Evolutionary conservation across 345 rosid genomes (phyloP).

Genomic region (thale cress (Arabidopsis thaliana)): TAIR10.1 NC_003070.9:8216001-8216500

Average conservation of each 20-base stretch:
- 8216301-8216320: constrained; percentile 28
- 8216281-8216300: constrained; percentile 27
- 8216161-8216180: constrained; percentile 48
- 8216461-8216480: constrained; percentile 21
- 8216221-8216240: constrained; percentile 41
- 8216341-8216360: constrained; percentile 45
- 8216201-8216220: constrained; percentile 31
- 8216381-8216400: constrained; percentile 46
- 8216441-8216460: constrained; percentile 24
- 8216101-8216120: constrained; percentile 23
- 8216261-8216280: constrained; percentile 33
- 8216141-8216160: constrained; percentile 28
- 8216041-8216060: neutral
- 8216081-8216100: neutral
- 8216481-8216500: constrained; percentile 13
- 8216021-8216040: constrained; percentile 26
- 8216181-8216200: constrained; percentile 31
- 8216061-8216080: neutral
- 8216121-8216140: constrained; percentile 38
- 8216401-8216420: constrained; percentile 10
- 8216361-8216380: constrained; percentile 52
- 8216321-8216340: constrained; percentile 38
- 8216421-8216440: neutral
- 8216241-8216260: constrained; percentile 39
- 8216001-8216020: neutral